Evolutionary conservation across 495 filamentous ascomycete species (phyloP), one percentile per base, ranked within the genome.

Genomic region (Talaromyces trachyspermus): DNA sequence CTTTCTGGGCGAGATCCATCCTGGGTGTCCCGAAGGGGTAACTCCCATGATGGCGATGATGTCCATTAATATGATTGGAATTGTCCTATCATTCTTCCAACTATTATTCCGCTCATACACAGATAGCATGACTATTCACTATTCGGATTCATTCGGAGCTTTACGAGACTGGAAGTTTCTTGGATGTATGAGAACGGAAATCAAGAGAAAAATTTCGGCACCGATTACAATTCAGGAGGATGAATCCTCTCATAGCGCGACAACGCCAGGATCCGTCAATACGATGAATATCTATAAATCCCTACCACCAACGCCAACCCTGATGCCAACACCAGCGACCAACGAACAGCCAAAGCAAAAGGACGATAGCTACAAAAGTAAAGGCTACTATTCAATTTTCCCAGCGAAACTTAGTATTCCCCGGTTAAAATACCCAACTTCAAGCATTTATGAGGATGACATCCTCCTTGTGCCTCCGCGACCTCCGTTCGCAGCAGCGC

Each of bases 21-120:
- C 36, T 49, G 22, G 10, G 27, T 19, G 9, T 38, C 2, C 48
- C 52, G 19, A 58, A 24, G 46, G 51, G 30, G 48, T 56, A 17
- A 47, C 59, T 10, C 49, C 58, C 3, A 58, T 58, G 56, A 62
- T 69, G 54, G 65, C 63, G 9, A 59, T 63, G 26, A 55, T 69
- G 8, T 56, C 59, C 5, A 25, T 67, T 2, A 69, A 67, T 44
- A 35, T 67, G 11, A 59, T 56, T 19, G 65, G 65, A 26, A 37
- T 69, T 19, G 55, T 62, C 35, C 49, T 47, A 26, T 53, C 57
- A 12, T 35, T 67, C 20, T 51, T 69, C 4, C 62, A 69, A 14
- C 36, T 69, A 0, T 55, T 64, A 30, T 52, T 69, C 18, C 50
- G 64, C 44, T 54, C 64, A 12, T 65, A 65, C 36, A 58, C 63